Percentiles rank a stretch among this genome's conserved stretches.
Conservation (phyloP, 768 basidiomycete species). For the Panaeolus papilionaceus region DNA sequence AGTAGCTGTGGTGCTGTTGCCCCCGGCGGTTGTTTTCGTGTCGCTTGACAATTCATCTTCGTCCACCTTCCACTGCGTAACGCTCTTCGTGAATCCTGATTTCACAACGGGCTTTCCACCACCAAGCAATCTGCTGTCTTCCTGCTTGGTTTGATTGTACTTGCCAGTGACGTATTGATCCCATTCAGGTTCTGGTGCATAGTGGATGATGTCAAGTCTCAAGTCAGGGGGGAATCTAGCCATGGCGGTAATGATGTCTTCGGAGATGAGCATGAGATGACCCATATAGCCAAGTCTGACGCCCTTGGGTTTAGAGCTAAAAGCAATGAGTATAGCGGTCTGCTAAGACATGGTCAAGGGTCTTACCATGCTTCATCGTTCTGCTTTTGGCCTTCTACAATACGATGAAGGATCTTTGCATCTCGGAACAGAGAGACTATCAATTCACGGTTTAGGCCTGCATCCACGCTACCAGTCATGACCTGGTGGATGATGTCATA, state of each 20-base stretch:
- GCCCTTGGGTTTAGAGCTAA: slow-evolving; percentile 74
- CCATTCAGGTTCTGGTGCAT: slow-evolving; percentile 83
- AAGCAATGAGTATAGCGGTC: slow-evolving; percentile 15
- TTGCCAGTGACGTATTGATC: slow-evolving; percentile 87
- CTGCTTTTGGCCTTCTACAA: slow-evolving; percentile 82
- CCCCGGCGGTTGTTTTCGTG: slow-evolving; percentile 22
- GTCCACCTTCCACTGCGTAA: slow-evolving; percentile 71
- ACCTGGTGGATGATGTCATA: slow-evolving; percentile 97
- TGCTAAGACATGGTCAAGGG: slow-evolving; percentile 13
- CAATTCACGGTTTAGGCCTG: slow-evolving; percentile 85
- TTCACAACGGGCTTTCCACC: slow-evolving; percentile 79
- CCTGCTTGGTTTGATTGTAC: slow-evolving; percentile 85
- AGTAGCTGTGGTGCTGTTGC: slow-evolving; percentile 25
- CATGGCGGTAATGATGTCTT: slow-evolving; percentile 91
- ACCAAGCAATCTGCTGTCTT: slow-evolving; percentile 80
- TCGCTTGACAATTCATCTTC: slow-evolving; percentile 52
- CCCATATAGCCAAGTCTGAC: slow-evolving; percentile 96
- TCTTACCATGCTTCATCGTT: slow-evolving; percentile 80
- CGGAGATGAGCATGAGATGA: slow-evolving; percentile 92
- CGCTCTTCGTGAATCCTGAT: slow-evolving; percentile 34
- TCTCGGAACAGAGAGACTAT: slow-evolving; percentile 88
- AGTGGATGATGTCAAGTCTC: slow-evolving; percentile 62
- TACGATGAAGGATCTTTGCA: slow-evolving; percentile 80
- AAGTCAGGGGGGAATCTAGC: slow-evolving; percentile 88
- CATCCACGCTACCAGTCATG: slow-evolving; percentile 84